Evolutionary conservation across 768 basidiomycete genomes (phyloP), one percentile per base, ranked within the genome.

Genomic region (Kwoniella heveanensis): DNA sequence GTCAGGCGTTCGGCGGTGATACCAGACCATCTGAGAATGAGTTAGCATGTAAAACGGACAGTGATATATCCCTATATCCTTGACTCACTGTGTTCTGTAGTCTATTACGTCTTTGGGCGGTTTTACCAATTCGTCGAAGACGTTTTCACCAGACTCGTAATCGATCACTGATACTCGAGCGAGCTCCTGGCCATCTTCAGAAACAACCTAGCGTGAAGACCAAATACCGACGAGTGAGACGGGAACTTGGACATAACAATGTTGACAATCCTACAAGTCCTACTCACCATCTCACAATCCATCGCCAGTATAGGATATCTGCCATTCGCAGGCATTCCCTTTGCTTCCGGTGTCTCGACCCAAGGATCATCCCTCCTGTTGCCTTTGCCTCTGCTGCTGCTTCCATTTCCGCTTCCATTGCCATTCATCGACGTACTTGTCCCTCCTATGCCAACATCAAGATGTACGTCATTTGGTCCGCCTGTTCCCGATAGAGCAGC

Each of bases 271-370:
- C n/a, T n/a, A n/a, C n/a, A n/a, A 26, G 47, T 6, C 10, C 10
- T 3, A 73, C 86, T 57, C 64, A 91, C 94, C 95, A 97, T 97
- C 79, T 97, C 95, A 79, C 95, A 98, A 83, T 99, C 95, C 51
- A 99, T 85, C 0, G 91, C 91, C 59, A 90, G 88, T 25, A 95
- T 85, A 51, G 72, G 65, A 67, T 67, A 73, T 44, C 54, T 57
- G 9, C 68, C 78, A 30, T 71, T 68, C 26, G 21, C 54, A 0
- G 71, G 68, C 29, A 65, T 54, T 22, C 53, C 70, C 1, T 67
- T 57, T 0, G 82, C 78, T 60, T 86, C 80, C 1, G 91, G 89
- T 0, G 89, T 92, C 80, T 97, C 91, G 6, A 90, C 80, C 92
- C 92, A 96, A 1, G 88, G 92, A 27, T 77, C 76, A 0, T 66